Evolutionary conservation across 2,329 filamentous ascomycete species (phyloP), one percentile per base, ranked within the genome.

Genomic region (Diplodia scrobiculata): DNA sequence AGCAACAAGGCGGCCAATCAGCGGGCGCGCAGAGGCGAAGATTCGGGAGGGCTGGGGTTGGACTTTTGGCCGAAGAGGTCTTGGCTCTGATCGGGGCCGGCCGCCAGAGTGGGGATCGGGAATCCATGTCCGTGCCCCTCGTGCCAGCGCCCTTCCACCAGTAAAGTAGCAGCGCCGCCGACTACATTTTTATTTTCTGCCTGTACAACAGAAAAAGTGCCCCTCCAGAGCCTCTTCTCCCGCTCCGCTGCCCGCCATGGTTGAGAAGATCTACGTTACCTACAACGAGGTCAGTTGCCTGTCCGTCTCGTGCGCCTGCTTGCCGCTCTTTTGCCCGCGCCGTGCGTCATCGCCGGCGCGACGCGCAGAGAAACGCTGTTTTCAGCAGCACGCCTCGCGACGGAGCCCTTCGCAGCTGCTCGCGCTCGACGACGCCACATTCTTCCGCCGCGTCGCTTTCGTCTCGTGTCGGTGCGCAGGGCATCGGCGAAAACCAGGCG

Each of bases 221-320:
- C 45, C 58, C 29, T 13, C 48, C 36, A 65, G n/a, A 65, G 55
- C 21, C 5, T 11, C 21, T 25, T 21, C n/a, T 58, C 38, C 2
- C 25, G 25, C n/a, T 11, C 10, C 25, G 13, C 41, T 55, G 52
- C 58, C 53, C 63, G 58, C 29, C 51, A 79, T 79, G 77, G 76
- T 78, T 60, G 72, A 79, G 70, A 79, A 79, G 70, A 70, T 78
- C 62, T 79, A 79, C 73, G 75, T 79, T 68, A 78, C 77, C 47
- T 79, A 79, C 69, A 79, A 79, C 72, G 73, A 79, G 76, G 77
- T 78, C 48, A 66, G 65, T 63, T 32, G 45, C 41, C 36, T 55
- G 53, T 27, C 50, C 51, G 32, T 25, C 29, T 32, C 58, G 27
- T n/a, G 52, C 27, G 38, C 58, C 29, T 54, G 62, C 32, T 7